Conservation (phyloP, 345 rosid genomes). For the Camelina hispida region DNA sequence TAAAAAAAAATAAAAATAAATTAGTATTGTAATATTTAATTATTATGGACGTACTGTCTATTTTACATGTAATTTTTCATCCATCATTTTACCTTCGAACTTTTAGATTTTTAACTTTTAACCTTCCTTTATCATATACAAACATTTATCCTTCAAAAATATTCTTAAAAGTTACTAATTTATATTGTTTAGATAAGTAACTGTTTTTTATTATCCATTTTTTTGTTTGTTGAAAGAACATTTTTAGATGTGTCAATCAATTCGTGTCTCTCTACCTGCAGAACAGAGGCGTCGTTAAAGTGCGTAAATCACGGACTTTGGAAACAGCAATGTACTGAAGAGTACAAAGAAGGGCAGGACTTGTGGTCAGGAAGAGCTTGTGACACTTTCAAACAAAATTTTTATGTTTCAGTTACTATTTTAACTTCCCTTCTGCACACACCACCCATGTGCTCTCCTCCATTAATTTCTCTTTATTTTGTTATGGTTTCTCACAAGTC, state of each 20-base stretch:
- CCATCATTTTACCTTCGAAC: background rate
- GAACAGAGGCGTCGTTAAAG: slow-evolving; percentile 20
- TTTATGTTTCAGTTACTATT: slow-evolving; percentile 10
- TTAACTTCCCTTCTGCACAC: slow-evolving; percentile 17
- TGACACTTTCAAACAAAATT: slow-evolving; percentile 35
- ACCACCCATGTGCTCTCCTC: slow-evolving; percentile 31
- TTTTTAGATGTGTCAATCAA: slow-evolving; percentile 18
- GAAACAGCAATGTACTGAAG: slow-evolving; percentile 35
- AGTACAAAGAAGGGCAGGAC: slow-evolving; percentile 33
- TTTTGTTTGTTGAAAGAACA: background rate
- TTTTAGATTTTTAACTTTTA: background rate
- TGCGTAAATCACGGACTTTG: slow-evolving; percentile 42
- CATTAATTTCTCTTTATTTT: background rate
- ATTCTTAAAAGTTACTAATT: background rate
- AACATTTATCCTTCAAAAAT: background rate
- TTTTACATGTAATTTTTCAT: too few species aligned
- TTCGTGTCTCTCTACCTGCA: slow-evolving; percentile 33
- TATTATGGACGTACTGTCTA: background rate
- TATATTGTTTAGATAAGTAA: background rate
- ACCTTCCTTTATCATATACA: background rate
- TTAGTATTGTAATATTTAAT: too few species aligned
- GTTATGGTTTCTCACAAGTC: background rate
- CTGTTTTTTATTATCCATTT: background rate
- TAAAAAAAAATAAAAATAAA: too few species aligned
- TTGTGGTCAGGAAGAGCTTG: slow-evolving; percentile 32